Evolutionary conservation across 257 asterid genomes (phyloP).

Genomic region (Buddleja alternifolia): DNA sequence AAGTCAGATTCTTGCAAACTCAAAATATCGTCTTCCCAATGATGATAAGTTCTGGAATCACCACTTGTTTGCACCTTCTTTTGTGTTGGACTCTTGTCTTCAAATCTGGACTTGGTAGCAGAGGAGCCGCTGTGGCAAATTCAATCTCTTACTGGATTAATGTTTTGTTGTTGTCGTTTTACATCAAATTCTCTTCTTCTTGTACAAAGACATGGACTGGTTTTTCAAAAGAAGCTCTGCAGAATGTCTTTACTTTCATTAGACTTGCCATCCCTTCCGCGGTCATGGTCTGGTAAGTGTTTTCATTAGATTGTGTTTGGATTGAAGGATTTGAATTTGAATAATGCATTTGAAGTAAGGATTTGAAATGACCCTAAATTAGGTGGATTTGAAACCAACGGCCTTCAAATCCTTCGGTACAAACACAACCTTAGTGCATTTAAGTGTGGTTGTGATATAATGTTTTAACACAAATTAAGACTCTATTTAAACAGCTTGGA

Average conservation of each 20-base stretch:
- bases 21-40: slow-evolving; percentile 81
- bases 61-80: slow-evolving; percentile 53
- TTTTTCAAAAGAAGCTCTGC: slow-evolving; percentile 64
- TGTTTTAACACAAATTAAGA: background rate
- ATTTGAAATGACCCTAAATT: too few species aligned
- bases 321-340: too few species aligned
- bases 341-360: too few species aligned
- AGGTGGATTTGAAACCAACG: too few species aligned
- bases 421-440: background rate
- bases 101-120: slow-evolving; percentile 63
- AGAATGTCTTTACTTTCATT: slow-evolving; percentile 47
- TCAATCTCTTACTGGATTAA: slow-evolving; percentile 74
- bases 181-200: slow-evolving; percentile 60
- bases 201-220: slow-evolving; percentile 78
- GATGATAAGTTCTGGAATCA: slow-evolving; percentile 73
- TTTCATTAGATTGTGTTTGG: background rate
- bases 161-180: slow-evolving; percentile 48
- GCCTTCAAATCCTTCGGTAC: too few species aligned
- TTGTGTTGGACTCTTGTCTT: slow-evolving; percentile 72
- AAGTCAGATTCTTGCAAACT: slow-evolving; percentile 72
- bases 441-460: background rate
- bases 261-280: slow-evolving; percentile 88
- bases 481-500: slow-evolving; percentile 60
- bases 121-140: slow-evolving; percentile 77
- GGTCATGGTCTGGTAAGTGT: slow-evolving; percentile 73